These are phyloP conservation scores for Entamoeba histolytica DNA, from an alignment of 208 protist species.

Conservation along the genomic window DNA sequence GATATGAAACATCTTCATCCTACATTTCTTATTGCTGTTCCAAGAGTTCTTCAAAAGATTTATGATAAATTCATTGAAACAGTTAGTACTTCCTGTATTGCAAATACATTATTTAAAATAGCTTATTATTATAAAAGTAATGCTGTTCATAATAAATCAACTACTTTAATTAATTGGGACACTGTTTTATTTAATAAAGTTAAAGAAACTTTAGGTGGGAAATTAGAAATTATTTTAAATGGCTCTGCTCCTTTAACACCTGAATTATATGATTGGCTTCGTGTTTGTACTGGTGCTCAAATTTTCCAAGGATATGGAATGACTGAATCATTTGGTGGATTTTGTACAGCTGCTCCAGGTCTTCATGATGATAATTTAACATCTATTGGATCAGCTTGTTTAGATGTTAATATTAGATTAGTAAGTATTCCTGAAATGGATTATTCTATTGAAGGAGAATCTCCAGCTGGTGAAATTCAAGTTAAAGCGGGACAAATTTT, in stretches of 20 bases:
- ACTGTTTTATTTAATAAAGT: not conserved
- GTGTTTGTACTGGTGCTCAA: not conserved
- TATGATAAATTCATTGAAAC: not conserved
- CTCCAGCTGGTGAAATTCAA: constrained; percentile 5
- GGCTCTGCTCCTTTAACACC: not conserved
- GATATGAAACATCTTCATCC: not conserved
- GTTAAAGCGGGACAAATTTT: not conserved
- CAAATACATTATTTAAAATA: not conserved
- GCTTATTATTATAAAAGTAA: not conserved
- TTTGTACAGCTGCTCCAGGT: not conserved
- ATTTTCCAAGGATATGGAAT: not conserved
- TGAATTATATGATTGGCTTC: not conserved
- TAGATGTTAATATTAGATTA: not conserved
- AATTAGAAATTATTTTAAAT: not conserved
- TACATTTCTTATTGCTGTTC: constrained; percentile 4
- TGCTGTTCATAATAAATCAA: not conserved
- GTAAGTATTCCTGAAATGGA: not conserved
- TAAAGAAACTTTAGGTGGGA: not conserved
- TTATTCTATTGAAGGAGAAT: not conserved
- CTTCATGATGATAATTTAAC: not conserved
- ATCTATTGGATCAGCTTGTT: not conserved
- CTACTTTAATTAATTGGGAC: not conserved
- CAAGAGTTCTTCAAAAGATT: constrained; percentile 6
- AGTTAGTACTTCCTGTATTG: not conserved
- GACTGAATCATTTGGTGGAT: not conserved